A percentile compares a stretch with the other conserved stretches of the same genome.
phyloP scores from a whole-genome alignment of 495 filamentous ascomycete genomes.

The Penicillium soppii region DNA sequence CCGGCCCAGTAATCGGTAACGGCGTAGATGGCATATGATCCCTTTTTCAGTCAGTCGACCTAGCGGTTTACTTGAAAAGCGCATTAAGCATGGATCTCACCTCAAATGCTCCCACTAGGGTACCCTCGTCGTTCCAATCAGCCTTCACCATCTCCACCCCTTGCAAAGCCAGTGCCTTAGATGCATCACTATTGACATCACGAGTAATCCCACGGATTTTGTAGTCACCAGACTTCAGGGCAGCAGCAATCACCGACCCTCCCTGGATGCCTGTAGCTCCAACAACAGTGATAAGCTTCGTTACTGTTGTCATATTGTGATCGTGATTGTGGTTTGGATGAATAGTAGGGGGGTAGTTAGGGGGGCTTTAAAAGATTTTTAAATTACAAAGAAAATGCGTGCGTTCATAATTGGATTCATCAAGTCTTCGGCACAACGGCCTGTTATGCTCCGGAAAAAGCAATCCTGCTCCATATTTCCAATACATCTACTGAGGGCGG shows the following conservation, averaged over 20 bases:
- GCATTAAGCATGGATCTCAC: not conserved
- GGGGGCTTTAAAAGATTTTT: no score
- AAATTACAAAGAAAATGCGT: no score
- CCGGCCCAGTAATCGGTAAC: slow-evolving; percentile 52
- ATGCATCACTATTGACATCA: slow-evolving; percentile 28
- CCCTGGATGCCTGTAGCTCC: slow-evolving; percentile 51
- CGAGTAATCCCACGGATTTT: slow-evolving; percentile 48
- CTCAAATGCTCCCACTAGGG: slow-evolving; percentile 41
- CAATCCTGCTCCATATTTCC: no score
- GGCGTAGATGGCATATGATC: slow-evolving; percentile 47
- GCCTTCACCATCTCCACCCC: slow-evolving; percentile 47
- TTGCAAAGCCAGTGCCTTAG: slow-evolving; percentile 32
- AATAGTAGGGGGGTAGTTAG: no score
- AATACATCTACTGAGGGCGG: no score
- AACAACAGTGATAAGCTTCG: slow-evolving; percentile 16
- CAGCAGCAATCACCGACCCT: slow-evolving; percentile 37
- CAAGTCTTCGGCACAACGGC: no score
- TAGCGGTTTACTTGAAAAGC: not conserved
- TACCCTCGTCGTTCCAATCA: slow-evolving; percentile 39
- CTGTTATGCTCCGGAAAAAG: no score
- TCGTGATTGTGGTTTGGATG: no score
- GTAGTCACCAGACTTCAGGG: slow-evolving; percentile 29
- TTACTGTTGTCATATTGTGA: no score
- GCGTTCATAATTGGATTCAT: no score
- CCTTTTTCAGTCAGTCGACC: slow-evolving; percentile 11